Base-by-base conservation (phyloP, 83 land plant genomes). In the Larix sibirica region DNA sequence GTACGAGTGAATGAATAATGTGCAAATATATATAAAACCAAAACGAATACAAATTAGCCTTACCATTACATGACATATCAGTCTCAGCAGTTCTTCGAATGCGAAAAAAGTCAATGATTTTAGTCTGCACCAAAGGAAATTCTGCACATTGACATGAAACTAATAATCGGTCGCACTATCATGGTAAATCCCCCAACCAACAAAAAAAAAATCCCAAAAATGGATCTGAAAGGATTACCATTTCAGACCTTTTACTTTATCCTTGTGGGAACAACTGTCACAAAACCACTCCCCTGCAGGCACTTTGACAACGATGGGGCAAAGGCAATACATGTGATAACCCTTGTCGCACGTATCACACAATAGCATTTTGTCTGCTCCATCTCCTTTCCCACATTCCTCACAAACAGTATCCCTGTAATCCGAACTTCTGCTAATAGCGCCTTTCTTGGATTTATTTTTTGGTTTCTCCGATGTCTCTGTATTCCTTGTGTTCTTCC, bases 251-350 rank as follows among this genome's bases (percentile, higher is more conserved):
- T 85, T 86, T 81, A 86, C 86, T 33, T 75, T 83, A 62, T 77
- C 81, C 14, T 65, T 71, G 28, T 64, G 14, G 18, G 95, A 88
- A 81, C 99, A 97, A 59, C 75, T 61, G 7, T 94, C 88, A 84
- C 99, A 97, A 85, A 90, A 89, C 99, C 99, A 97, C 28, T 86
- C 82, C 14, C 99, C 98, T 21, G 81, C 71, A 36, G 99, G 99
- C 28, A 97, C 94, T 58, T 90, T 80, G 38, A 83, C 85, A 64
- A 97, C 87, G 84, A 97, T 90, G 4, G 99, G 98, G 3, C 90
- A 82, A 62, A 95, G 95, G 81, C 99, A 95, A 85, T 83, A 94
- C 79, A 89, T 75, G 77, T 97, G 99, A 70, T 74, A 97, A 0
- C 99, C 98, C 5, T 86, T 69, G 77, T 94, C 93, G 71, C 99